Conservation (phyloP, 257 asterid species). For the Solanum pimpinellifolium region DNA sequence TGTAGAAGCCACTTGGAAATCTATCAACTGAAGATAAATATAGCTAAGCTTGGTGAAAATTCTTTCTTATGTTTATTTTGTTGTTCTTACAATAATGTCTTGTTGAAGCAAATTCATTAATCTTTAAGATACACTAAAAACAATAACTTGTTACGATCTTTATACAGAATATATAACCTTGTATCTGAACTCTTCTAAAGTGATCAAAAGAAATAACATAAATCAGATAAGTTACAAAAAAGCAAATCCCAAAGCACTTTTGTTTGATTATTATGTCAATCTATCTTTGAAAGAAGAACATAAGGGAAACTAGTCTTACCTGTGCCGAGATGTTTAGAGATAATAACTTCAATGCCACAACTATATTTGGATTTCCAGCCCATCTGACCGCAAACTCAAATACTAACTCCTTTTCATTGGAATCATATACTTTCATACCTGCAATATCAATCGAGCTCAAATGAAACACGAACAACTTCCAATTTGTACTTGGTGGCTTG, state of each 20-base stretch:
- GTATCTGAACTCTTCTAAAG: background rate
- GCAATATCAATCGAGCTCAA: background rate
- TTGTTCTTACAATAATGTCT: background rate
- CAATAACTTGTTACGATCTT: background rate
- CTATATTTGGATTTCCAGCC: slow-evolving; percentile 69
- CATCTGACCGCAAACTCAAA: slow-evolving; percentile 60
- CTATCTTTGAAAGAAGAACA: background rate
- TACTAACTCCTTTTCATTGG: slow-evolving; percentile 57
- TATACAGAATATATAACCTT: background rate
- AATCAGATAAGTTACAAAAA: background rate
- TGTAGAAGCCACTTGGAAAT: slow-evolving; percentile 57
- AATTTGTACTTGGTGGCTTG: background rate
- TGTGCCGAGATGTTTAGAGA: slow-evolving; percentile 35
- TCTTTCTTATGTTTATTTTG: background rate
- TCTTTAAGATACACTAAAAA: background rate
- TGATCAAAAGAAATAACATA: background rate
- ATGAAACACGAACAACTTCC: background rate
- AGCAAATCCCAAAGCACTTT: background rate
- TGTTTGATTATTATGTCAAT: background rate
- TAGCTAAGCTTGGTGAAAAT: background rate
- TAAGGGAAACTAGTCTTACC: slow-evolving; percentile 28
- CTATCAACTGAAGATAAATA: slow-evolving; percentile 49
- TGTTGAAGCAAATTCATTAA: background rate
- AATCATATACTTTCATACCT: slow-evolving; percentile 64
- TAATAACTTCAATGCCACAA: slow-evolving; percentile 24